Conservation (phyloP, 257 asterid species). For the Plantago major region DNA sequence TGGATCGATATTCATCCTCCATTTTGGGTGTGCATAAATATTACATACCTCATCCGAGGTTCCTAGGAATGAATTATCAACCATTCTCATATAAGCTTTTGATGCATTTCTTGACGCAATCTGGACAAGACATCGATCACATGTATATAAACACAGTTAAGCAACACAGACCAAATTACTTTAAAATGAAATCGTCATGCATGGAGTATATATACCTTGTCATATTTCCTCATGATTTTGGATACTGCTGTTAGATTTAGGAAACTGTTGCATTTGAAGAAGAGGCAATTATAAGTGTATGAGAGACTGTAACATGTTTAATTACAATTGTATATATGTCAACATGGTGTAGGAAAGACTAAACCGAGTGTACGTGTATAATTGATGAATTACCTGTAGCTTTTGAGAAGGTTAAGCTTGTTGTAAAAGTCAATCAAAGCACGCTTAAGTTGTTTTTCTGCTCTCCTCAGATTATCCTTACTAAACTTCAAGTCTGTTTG, state of each 20-base stretch:
- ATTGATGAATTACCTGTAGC: slow-evolving; percentile 36
- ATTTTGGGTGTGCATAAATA: not conserved
- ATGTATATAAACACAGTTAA: not conserved
- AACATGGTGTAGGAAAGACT: too few species aligned
- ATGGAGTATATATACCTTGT: slow-evolving; percentile 34
- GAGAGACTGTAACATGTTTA: too few species aligned
- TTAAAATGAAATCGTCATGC: not conserved
- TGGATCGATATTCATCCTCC: not conserved
- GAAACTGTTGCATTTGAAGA: slow-evolving; percentile 33
- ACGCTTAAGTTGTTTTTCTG: slow-evolving; percentile 36
- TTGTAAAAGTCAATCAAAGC: slow-evolving; percentile 46
- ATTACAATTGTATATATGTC: too few species aligned
- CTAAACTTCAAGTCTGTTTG: slow-evolving; percentile 40
- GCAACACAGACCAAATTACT: not conserved
- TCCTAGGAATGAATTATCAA: slow-evolving; percentile 48
- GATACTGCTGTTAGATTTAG: slow-evolving; percentile 50
- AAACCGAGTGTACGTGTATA: too few species aligned
- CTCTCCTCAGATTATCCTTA: slow-evolving; percentile 39
- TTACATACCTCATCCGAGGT: slow-evolving; percentile 49
- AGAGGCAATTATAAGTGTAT: slow-evolving; percentile 5
- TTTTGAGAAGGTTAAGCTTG: slow-evolving; percentile 44
- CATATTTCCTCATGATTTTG: slow-evolving; percentile 56
- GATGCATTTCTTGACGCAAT: slow-evolving; percentile 43
- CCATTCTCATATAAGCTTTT: slow-evolving; percentile 47
- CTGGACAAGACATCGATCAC: slow-evolving; percentile 23